Conservation (phyloP, 768 basidiomycete species). For the Tylopilus felleus region DNA sequence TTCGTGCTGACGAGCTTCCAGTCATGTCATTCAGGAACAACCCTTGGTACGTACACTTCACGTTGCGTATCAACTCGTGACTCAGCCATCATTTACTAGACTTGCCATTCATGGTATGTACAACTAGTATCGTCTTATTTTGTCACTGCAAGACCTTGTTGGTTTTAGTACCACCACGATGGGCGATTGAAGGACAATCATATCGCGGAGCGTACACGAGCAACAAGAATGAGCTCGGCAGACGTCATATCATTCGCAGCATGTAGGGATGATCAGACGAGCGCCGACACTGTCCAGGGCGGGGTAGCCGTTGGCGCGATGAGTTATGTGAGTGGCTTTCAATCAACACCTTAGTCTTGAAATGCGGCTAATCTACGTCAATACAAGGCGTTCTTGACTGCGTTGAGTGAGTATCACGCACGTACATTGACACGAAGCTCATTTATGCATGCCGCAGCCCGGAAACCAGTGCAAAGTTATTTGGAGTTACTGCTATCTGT, state of each 20-base stretch:
- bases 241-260: conserved; percentile 82
- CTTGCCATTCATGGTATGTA: conserved; percentile 28
- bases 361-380: conserved; percentile 1
- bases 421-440: neutral
- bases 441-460: conserved; percentile 24
- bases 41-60: conserved; percentile 34
- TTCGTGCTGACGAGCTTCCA: conserved; percentile 12
- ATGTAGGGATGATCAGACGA: conserved; percentile 68
- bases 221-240: conserved; percentile 54
- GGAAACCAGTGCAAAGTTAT: conserved; percentile 60
- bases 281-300: conserved; percentile 63
- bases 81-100: conserved; percentile 12
- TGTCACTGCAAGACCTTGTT: neutral
- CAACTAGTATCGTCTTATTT: neutral
- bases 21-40: conserved; percentile 51
- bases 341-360: neutral
- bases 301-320: conserved; percentile 75
- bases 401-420: conserved; percentile 38
- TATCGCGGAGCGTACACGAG: conserved; percentile 32
- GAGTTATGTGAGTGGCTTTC: conserved; percentile 60
- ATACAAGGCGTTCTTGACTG: conserved; percentile 56
- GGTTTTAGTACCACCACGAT: conserved; percentile 53
- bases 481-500: conserved; percentile 56
- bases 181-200: conserved; percentile 49
- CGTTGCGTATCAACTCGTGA: neutral